Evolutionary conservation across 495 filamentous ascomycete species (phyloP).

Genomic region (Neurospora africana): DNA sequence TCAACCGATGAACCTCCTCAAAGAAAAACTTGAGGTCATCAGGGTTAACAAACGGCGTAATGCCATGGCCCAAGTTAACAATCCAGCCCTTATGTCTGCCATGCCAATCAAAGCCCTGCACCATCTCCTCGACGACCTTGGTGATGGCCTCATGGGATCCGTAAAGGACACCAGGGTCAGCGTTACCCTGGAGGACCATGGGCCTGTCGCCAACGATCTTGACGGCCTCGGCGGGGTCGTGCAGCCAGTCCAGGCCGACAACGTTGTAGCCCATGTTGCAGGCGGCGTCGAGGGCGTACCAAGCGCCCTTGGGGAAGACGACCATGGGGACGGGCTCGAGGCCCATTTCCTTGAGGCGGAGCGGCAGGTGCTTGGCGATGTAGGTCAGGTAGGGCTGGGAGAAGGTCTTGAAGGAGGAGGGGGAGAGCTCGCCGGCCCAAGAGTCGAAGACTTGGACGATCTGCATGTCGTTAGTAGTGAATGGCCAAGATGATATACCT

Average conservation of each 20-base stretch:
- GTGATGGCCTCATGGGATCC: slow-evolving; percentile 73
- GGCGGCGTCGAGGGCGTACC: slow-evolving; percentile 82
- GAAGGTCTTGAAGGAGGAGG: slow-evolving; percentile 62
- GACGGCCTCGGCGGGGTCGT: slow-evolving; percentile 76
- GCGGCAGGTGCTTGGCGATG: slow-evolving; percentile 70
- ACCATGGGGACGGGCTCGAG: slow-evolving; percentile 86
- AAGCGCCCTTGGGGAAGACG: slow-evolving; percentile 99
- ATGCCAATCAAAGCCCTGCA: slow-evolving; percentile 62
- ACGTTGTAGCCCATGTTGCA: slow-evolving; percentile 87
- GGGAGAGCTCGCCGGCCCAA: slow-evolving; percentile 90
- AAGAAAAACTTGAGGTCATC: slow-evolving; percentile 90
- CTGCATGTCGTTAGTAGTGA: slow-evolving; percentile 26
- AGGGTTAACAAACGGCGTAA: slow-evolving; percentile 88
- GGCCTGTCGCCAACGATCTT: slow-evolving; percentile 58
- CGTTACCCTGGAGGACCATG: slow-evolving; percentile 84
- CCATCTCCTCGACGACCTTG: slow-evolving; percentile 68
- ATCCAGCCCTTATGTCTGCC: slow-evolving; percentile 52
- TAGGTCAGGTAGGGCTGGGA: slow-evolving; percentile 76
- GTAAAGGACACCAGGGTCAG: slow-evolving; percentile 88
- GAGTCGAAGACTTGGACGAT: slow-evolving; percentile 98
- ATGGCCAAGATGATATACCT: too few relatives aligned
- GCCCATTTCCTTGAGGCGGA: slow-evolving; percentile 56
- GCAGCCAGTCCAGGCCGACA: slow-evolving; percentile 89
- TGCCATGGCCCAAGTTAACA: slow-evolving; percentile 85
- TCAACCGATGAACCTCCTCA: slow-evolving; percentile 73